Percentiles rank a stretch among this genome's conserved stretches.
phyloP scores from a whole-genome alignment of 441 rosid species.

The Pelargonium cotyledonis region DNA sequence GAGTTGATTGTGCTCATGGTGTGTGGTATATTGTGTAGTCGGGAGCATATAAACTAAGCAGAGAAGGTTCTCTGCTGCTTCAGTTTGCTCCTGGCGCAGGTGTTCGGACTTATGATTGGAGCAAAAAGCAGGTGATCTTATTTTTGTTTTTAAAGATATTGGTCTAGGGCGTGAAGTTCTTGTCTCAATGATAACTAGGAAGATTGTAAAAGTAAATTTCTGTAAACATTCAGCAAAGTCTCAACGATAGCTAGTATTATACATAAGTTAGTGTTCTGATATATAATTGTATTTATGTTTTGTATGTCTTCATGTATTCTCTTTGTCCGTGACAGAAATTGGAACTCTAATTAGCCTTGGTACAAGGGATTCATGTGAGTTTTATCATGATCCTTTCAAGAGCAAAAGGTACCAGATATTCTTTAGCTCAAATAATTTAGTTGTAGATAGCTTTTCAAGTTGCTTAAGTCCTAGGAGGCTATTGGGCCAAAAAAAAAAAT shows the following conservation, averaged over 20 bases:
- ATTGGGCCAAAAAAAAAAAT: neutral
- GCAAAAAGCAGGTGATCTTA: slow-evolving; percentile 66
- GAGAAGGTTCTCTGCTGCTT: slow-evolving; percentile 62
- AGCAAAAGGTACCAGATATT: slow-evolving; percentile 62
- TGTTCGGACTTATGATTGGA: slow-evolving; percentile 82
- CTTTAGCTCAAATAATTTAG: neutral
- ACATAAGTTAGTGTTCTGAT: neutral
- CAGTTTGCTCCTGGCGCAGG: slow-evolving; percentile 91
- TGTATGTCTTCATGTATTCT: slow-evolving; percentile 57
- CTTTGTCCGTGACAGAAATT: slow-evolving; percentile 74
- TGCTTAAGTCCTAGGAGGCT: neutral
- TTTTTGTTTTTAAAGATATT: neutral
- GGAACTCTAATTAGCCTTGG: slow-evolving; percentile 71
- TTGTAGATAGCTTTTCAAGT: neutral
- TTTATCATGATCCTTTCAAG: slow-evolving; percentile 80
- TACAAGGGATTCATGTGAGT: slow-evolving; percentile 67
- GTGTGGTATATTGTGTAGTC: slow-evolving; percentile 40
- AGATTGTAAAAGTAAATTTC: neutral
- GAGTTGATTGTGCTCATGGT: neutral
- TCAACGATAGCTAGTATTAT: neutral
- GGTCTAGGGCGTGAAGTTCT: neutral
- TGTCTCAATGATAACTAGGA: neutral
- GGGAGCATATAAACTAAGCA: slow-evolving; percentile 65
- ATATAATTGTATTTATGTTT: slow-evolving; percentile 11
- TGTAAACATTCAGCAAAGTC: too few species aligned